Evolutionary conservation across 2,329 filamentous ascomycete species (phyloP).

Genomic region (Neofusicoccum parvum): DNA sequence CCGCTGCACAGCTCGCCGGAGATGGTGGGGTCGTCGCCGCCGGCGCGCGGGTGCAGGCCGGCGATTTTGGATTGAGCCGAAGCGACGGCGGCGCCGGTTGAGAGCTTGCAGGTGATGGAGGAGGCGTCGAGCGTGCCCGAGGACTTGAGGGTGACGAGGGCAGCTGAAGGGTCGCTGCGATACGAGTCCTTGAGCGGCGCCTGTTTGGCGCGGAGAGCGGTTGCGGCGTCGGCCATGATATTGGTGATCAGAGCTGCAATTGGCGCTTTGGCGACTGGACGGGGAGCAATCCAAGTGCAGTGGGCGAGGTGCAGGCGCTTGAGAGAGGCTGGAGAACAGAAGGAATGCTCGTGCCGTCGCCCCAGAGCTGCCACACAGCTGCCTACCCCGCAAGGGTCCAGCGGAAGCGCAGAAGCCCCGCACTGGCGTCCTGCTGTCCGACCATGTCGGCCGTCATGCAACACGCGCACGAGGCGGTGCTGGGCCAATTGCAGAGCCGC

Average conservation of each 20-base stretch:
- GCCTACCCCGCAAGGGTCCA: slow-evolving; percentile 16
- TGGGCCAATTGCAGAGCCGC: too few species aligned
- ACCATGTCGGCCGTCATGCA: background rate
- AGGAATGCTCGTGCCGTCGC: too few species aligned
- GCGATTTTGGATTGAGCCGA: slow-evolving; percentile 35
- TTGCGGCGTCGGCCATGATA: slow-evolving; percentile 16
- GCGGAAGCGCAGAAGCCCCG: slow-evolving; percentile 1
- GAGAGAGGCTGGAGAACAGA: background rate
- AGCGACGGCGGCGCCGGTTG: slow-evolving; percentile 43
- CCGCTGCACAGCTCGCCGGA: slow-evolving; percentile 53
- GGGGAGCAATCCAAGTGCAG: background rate
- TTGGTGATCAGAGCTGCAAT: background rate
- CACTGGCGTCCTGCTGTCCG: slow-evolving; percentile 3
- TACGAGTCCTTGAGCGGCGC: slow-evolving; percentile 53
- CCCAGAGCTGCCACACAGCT: too few species aligned
- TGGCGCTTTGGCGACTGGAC: background rate
- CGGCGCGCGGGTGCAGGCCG: slow-evolving; percentile 52
- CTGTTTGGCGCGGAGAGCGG: slow-evolving; percentile 50
- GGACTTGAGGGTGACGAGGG: slow-evolving; percentile 50
- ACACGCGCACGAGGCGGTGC: background rate
- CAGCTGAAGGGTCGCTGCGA: slow-evolving; percentile 46
- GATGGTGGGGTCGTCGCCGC: slow-evolving; percentile 42
- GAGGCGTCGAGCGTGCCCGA: slow-evolving; percentile 47
- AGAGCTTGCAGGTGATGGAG: slow-evolving; percentile 52
- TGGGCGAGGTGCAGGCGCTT: background rate